Evolutionary conservation across 176 grass and related monocot genomes (phyloP), one percentile per base, ranked within the genome.

Genomic region (Dactylis glomerata): DNA sequence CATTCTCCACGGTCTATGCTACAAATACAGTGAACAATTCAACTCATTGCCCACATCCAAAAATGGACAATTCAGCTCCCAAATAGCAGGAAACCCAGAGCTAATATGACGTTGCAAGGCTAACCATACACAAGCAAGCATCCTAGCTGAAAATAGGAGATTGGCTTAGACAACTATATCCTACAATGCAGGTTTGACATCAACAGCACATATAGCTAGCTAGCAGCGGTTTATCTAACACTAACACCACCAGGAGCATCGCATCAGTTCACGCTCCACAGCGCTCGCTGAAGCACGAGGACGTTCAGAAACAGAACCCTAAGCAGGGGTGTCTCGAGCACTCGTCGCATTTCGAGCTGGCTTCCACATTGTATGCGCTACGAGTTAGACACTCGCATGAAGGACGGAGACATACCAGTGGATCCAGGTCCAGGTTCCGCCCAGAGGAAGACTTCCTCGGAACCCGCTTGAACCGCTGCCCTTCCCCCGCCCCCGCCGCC

Each of bases 381-480:
- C 14, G 56, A 36, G 37, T 54, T 54, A 6, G 13, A 15, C 36
- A 64, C 38, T 68, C 36, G 16, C 55, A 75, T 7, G 13, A 86
- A 19, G 34, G 19, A 70, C 32, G 2, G 33, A 41, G 31, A 82
- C 88, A n/a, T 92, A 95, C 96, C 89, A 93, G 75, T 71, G 93
- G 93, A 92, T 95, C 87, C 69, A 90, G 85, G 32, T 95, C 91
- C 31, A 82, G 78, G 65, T 87, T 89, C 81, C 83, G 83, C 55
- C 76, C 83, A 62, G 72, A 88, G 59, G 26, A 13, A 5, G 84
- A 59, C 76, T 89, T 89, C 80, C 85, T 83, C 79, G 89, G 89
- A 79, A 95, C 88, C 79, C 87, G 82, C 83, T 82, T 95, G 87
- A 98, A 98, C 46, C 96, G 87, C 85, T 90, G 93, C 24, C 93